phyloP scores from a whole-genome alignment of 1,284 basidiomycete species.

The Fomitopsis palustris region DNA sequence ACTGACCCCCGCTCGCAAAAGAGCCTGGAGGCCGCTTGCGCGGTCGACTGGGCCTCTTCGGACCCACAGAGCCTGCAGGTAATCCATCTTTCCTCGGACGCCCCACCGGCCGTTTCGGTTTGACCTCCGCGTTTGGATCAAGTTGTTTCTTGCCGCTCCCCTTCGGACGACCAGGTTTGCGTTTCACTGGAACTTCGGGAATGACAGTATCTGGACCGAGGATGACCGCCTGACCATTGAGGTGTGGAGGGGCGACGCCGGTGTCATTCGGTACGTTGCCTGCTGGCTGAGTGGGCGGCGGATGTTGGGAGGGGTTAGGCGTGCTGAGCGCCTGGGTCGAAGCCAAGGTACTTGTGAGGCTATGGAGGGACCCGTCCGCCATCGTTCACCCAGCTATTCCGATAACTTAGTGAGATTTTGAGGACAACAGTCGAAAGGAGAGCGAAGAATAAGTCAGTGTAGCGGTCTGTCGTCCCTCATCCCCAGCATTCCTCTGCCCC shows the following conservation, averaged over 20 bases:
- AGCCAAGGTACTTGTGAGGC: constrained; percentile 21
- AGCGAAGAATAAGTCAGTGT: not conserved
- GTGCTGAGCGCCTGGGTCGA: constrained; percentile 15
- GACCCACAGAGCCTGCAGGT: constrained; percentile 48
- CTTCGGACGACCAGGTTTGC: constrained; percentile 43
- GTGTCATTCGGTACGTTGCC: not conserved
- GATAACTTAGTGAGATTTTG: not conserved
- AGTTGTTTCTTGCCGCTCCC: constrained; percentile 51
- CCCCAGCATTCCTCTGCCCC: no score
- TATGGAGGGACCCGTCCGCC: constrained; percentile 22
- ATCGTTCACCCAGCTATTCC: constrained; percentile 4
- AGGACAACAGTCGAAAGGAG: not conserved
- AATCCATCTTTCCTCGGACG: constrained; percentile 55
- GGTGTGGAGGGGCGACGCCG: constrained; percentile 9
- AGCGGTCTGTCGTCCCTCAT: no score
- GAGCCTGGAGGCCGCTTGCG: constrained; percentile 38
- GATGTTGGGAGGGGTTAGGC: constrained; percentile 7
- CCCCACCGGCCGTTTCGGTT: constrained; percentile 51
- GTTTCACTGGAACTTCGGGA: constrained; percentile 31
- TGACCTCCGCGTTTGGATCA: constrained; percentile 35
- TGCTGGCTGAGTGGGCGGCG: constrained; percentile 10
- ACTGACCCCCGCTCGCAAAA: constrained; percentile 26
- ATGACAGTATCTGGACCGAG: constrained; percentile 14
- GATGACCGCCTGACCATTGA: constrained; percentile 8
- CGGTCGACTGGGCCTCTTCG: constrained; percentile 31